Percentiles rank a stretch among this genome's conserved stretches.
Evolutionary conservation across 345 rosid species (phyloP).

Genomic region (Gossypium stocksii): DNA sequence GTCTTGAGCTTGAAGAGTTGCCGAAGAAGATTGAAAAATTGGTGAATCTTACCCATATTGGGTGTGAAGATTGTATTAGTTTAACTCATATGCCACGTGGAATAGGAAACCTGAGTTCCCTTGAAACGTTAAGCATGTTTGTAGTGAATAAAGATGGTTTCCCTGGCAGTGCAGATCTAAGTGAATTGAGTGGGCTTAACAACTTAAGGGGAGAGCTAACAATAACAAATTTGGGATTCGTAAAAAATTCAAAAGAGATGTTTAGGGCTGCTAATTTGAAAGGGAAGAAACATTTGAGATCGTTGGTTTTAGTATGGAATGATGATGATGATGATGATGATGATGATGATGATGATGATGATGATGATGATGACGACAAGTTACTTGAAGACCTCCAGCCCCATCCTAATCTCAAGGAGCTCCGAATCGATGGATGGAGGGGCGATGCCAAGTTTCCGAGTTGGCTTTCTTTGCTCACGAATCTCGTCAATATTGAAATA

Average conservation of each 20-base stretch:
- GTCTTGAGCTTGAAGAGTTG: not conserved
- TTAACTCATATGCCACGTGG: not conserved
- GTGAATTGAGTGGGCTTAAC: not conserved
- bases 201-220: not conserved
- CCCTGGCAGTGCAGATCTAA: not conserved
- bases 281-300: not conserved
- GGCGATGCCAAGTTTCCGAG: not conserved
- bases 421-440: not conserved
- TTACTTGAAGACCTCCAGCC: not conserved
- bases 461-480: not conserved
- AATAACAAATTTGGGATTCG: not conserved
- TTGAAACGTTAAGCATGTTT: not conserved
- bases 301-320: not conserved
- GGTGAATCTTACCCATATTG: not conserved
- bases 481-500: not conserved
- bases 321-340: too few species aligned
- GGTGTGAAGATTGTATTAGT: accelerated
- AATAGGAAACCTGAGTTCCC: not conserved
- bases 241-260: not conserved
- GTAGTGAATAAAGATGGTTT: not conserved
- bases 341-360: not conserved
- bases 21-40: not conserved
- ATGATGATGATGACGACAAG: not conserved
- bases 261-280: not conserved
- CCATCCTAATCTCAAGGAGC: not conserved